phyloP scores from a whole-genome alignment of 768 basidiomycete species.

The Boletales sp. region DNA sequence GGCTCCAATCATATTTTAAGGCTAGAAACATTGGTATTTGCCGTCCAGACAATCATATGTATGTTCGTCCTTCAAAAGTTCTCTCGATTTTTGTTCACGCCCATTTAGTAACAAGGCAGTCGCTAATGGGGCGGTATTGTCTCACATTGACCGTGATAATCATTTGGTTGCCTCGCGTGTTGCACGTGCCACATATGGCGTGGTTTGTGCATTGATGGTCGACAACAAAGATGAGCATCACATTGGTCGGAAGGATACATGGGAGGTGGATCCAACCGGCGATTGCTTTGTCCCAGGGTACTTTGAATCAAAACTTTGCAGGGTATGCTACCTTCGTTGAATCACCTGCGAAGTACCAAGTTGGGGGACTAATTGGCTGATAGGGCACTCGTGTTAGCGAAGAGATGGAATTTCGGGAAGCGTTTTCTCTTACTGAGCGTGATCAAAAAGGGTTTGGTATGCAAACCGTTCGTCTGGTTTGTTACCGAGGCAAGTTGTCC shows the following conservation, averaged over 20 bases:
- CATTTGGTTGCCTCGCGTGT: background rate
- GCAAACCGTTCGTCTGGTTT: slow-evolving; percentile 4
- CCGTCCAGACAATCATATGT: slow-evolving; percentile 15
- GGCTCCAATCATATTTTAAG: slow-evolving; percentile 12
- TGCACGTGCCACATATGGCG: slow-evolving; percentile 1
- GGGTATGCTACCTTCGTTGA: background rate
- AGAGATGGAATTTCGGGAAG: slow-evolving; percentile 7
- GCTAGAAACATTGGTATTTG: background rate
- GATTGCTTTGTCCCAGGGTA: slow-evolving; percentile 10
- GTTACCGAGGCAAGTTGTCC: slow-evolving; percentile 8
- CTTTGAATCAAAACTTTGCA: slow-evolving; percentile 12
- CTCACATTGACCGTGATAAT: background rate
- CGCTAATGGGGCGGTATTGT: slow-evolving; percentile 4
- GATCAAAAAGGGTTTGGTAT: background rate
- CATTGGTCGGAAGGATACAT: slow-evolving; percentile 1
- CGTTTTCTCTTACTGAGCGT: slow-evolving; percentile 5
- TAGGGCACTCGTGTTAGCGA: slow-evolving; percentile 4
- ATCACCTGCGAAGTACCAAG: background rate
- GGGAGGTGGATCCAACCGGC: slow-evolving; percentile 9
- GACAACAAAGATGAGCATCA: slow-evolving; percentile 3
- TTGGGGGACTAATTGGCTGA: background rate
- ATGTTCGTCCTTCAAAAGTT: background rate
- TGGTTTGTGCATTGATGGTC: slow-evolving; percentile 2
- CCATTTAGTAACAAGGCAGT: slow-evolving; percentile 11
- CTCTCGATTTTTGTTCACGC: background rate